Percentiles rank a stretch among this genome's conserved stretches.
These are phyloP conservation scores for Penicillium sp. DNA, from an alignment of 2,329 filamentous ascomycete species.

Conservation along the genomic window DNA sequence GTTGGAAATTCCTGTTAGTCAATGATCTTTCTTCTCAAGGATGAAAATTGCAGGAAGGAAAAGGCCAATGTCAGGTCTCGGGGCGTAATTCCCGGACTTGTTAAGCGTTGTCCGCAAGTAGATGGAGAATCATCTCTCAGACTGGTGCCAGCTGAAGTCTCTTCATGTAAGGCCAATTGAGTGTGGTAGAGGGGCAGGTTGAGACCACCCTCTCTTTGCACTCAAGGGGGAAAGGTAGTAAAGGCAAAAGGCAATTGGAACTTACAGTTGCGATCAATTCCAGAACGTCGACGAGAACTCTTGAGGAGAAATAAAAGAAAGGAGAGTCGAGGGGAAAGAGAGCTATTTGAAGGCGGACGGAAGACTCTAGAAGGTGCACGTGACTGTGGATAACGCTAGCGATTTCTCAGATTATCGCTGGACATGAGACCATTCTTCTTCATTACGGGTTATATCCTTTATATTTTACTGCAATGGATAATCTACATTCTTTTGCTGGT, in stretches of 20 bases:
- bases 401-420: neutral
- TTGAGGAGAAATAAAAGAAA: constrained; percentile 13
- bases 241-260: constrained; percentile 1
- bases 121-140: constrained; percentile 56
- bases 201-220: neutral
- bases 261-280: constrained; percentile 20
- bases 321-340: constrained; percentile 16
- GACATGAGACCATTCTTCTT: neutral
- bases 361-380: constrained; percentile 41
- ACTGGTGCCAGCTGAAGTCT: constrained; percentile 65
- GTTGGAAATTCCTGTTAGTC: constrained; percentile 10
- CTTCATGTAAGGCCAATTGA: constrained; percentile 48
- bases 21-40: neutral
- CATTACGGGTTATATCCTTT: neutral
- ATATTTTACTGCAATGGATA: neutral
- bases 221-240: neutral
- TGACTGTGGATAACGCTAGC: constrained; percentile 14
- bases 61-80: constrained; percentile 31
- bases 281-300: constrained; percentile 8
- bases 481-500: neutral
- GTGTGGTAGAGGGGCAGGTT: constrained; percentile 6
- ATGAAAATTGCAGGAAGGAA: constrained; percentile 1
- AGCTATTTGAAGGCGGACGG: constrained; percentile 30
- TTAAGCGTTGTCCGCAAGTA: constrained; percentile 60
- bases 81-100: constrained; percentile 45